Percentiles rank a stretch among this genome's conserved stretches.
These are phyloP conservation scores for Acaromyces ingoldii DNA, from an alignment of 1,284 basidiomycete genomes.

Conservation along the genomic window DNA sequence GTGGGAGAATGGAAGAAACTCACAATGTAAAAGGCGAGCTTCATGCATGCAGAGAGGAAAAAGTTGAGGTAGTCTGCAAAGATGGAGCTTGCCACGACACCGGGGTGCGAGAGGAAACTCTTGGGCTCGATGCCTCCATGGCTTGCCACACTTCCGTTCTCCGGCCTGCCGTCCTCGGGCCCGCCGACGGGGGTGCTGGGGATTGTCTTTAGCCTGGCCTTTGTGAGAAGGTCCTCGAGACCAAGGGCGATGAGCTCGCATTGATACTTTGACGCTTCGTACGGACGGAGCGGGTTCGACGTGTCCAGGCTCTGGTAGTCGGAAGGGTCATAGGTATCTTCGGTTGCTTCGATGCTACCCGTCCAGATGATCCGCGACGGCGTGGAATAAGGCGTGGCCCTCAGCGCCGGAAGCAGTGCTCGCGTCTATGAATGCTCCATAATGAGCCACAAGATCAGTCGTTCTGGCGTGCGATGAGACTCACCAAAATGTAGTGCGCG, in stretches of 20 bases:
- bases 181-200: conserved; percentile 25
- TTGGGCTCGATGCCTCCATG: conserved; percentile 22
- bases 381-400: conserved; percentile 35
- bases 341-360: conserved; percentile 47
- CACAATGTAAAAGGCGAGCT: conserved; percentile 41
- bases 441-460: no score
- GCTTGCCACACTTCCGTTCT: background rate
- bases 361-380: conserved; percentile 51
- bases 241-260: conserved; percentile 48
- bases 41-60: conserved; percentile 33
- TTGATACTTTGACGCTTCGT: conserved; percentile 51
- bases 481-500: conserved; percentile 46
- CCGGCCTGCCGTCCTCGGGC: background rate
- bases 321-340: conserved; percentile 34
- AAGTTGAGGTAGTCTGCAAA: conserved; percentile 43
- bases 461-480: conserved; percentile 2
- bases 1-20: background rate
- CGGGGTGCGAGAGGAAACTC: conserved; percentile 46
- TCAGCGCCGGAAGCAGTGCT: conserved; percentile 33
- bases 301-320: conserved; percentile 47
- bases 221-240: conserved; percentile 37
- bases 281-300: conserved; percentile 29
- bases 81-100: conserved; percentile 50
- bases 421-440: conserved; percentile 14
- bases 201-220: conserved; percentile 25